Evolutionary conservation across 164 flowering plant genomes (phyloP).

Genomic region (Magnolia sinica): DNA sequence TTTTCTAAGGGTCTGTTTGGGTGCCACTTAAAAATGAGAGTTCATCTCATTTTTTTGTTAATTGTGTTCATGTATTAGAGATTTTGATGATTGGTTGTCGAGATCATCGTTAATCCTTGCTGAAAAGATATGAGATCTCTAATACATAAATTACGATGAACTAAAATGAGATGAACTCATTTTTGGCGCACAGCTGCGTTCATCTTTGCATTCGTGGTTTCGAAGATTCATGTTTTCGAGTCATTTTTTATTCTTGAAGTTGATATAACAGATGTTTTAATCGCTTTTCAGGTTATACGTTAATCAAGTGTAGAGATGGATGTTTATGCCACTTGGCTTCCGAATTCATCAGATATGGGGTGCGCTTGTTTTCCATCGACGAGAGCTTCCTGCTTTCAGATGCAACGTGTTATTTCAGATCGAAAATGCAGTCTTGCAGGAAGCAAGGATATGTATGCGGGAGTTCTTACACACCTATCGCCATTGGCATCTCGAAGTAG

Average conservation of each 20-base stretch:
- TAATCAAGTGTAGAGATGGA: slow-evolving; percentile 4
- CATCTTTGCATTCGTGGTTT: no score
- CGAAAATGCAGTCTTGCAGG: background rate
- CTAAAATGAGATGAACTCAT: no score
- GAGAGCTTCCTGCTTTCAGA: slow-evolving; percentile 1
- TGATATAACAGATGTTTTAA: background rate
- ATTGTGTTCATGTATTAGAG: background rate
- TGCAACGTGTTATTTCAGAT: background rate
- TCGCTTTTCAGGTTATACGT: background rate
- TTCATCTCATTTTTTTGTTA: no score
- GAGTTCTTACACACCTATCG: background rate
- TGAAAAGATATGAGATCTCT: no score
- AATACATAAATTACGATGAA: no score
- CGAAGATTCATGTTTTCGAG: no score
- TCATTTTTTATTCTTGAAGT: no score
- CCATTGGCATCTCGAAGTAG: background rate
- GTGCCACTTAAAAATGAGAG: no score
- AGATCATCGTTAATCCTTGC: no score
- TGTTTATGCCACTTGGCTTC: background rate
- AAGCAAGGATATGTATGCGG: background rate
- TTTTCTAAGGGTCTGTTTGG: no score
- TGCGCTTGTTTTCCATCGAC: background rate
- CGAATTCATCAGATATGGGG: background rate
- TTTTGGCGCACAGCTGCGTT: no score
- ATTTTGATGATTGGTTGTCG: background rate